Percentiles rank a stretch among this genome's conserved stretches.
phyloP scores from a whole-genome alignment of 257 asterid species.

The Buddleja alternifolia region DNA sequence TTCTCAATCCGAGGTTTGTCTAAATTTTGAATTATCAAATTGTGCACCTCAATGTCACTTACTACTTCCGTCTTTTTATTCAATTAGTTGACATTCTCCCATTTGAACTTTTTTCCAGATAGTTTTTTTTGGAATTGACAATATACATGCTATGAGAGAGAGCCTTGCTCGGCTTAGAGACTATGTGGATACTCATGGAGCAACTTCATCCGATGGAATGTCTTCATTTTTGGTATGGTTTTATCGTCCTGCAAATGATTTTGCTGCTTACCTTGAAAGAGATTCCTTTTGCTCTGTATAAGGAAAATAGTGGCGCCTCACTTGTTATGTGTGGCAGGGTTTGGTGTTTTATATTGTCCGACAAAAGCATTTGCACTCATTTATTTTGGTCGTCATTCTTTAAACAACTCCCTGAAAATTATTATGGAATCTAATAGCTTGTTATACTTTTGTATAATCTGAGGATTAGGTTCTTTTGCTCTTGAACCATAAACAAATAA shows the following conservation, averaged over 20 bases:
- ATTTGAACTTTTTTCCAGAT: slow-evolving; percentile 51
- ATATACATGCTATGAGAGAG: slow-evolving; percentile 97
- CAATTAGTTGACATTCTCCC: slow-evolving; percentile 18
- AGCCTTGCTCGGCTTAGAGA: slow-evolving; percentile 91
- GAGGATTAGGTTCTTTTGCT: not conserved
- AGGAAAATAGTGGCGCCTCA: not conserved
- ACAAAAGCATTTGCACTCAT: not conserved
- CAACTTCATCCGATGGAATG: slow-evolving; percentile 92
- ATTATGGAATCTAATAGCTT: not conserved
- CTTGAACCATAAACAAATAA: not conserved
- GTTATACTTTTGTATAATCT: not conserved
- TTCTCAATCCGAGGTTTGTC: slow-evolving; percentile 89
- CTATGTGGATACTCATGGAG: slow-evolving; percentile 94
- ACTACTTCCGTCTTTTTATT: slow-evolving; percentile 11
- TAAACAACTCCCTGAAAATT: not conserved
- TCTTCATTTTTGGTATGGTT: slow-evolving; percentile 86
- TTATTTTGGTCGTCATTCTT: not conserved
- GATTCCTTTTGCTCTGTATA: slow-evolving; percentile 1
- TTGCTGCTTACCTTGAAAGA: slow-evolving; percentile 9
- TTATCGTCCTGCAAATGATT: slow-evolving; percentile 21
- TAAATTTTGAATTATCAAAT: slow-evolving; percentile 27
- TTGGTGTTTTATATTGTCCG: not conserved
- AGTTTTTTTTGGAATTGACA: slow-evolving; percentile 97
- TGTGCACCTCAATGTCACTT: slow-evolving; percentile 23
- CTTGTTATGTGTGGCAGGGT: not conserved